Evolutionary conservation across 768 basidiomycete genomes (phyloP).

Genomic region (Boletales sp.): DNA sequence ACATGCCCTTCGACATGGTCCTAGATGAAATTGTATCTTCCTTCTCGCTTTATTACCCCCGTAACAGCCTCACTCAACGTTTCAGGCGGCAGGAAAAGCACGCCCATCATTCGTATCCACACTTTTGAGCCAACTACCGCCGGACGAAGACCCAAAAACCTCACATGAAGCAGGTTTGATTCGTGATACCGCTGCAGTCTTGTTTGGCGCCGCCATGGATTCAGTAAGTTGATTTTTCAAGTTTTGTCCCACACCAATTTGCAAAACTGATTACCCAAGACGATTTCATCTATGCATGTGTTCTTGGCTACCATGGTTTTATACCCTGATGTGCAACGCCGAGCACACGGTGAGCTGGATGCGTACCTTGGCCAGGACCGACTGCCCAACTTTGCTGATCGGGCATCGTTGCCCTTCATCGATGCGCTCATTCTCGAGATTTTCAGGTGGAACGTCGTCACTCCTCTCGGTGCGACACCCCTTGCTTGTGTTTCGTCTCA

Average conservation of each 20-base stretch:
- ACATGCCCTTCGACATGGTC: constrained; percentile 6
- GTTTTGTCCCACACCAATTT: background rate
- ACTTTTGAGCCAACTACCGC: background rate
- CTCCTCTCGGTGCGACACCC: background rate
- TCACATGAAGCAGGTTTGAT: background rate
- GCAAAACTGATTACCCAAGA: background rate
- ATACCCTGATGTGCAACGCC: background rate
- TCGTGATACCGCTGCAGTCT: background rate
- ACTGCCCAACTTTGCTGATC: background rate
- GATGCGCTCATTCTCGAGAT: background rate
- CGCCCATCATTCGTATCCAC: background rate
- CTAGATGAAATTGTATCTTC: constrained; percentile 6
- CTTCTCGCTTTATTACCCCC: background rate
- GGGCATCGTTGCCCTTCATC: background rate
- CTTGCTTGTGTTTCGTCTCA: background rate
- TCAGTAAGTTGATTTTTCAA: background rate
- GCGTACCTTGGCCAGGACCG: background rate
- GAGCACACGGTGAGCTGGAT: background rate
- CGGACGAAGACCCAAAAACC: background rate
- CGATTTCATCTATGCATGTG: background rate
- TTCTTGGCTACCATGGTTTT: background rate
- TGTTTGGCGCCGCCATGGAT: background rate
- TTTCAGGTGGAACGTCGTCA: background rate
- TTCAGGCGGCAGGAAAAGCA: background rate
- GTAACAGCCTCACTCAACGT: background rate